phyloP scores from a whole-genome alignment of 306 rosid genomes.

The Castanea crenata region DNA sequence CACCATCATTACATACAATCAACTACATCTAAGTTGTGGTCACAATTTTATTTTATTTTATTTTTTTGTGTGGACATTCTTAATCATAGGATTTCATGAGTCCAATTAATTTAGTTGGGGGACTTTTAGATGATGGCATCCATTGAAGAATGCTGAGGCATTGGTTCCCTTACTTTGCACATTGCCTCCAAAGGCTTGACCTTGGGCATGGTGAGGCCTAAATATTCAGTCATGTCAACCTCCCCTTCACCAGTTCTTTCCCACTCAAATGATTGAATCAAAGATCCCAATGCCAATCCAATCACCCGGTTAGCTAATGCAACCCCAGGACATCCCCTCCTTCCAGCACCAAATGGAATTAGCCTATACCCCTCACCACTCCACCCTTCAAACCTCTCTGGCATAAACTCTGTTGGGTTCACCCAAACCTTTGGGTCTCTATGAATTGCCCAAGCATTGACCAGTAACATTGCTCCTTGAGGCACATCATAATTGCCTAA shows the following conservation, averaged over 20 bases:
- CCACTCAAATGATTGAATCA: constrained; percentile 38
- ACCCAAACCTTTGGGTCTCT: constrained; percentile 29
- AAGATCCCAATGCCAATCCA: constrained; percentile 20
- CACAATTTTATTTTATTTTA: no score
- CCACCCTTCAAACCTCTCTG: constrained; percentile 37
- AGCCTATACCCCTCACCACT: constrained; percentile 8
- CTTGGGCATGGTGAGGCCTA: constrained; percentile 23
- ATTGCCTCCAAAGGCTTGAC: constrained; percentile 29
- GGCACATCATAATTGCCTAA: constrained; percentile 41
- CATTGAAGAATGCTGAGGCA: no score
- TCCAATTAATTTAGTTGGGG: no score
- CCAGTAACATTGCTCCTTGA: constrained; percentile 36
- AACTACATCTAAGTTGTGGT: no score
- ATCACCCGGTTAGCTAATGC: background rate
- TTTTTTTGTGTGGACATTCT: no score
- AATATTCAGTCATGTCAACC: constrained; percentile 34
- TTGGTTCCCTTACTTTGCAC: background rate
- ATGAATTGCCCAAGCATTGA: constrained; percentile 46
- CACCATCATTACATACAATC: no score
- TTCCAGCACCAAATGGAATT: constrained; percentile 28
- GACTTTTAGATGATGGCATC: no score
- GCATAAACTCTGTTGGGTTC: constrained; percentile 24
- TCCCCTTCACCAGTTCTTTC: background rate
- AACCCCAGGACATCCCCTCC: constrained; percentile 19
- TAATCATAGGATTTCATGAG: no score